Evolutionary conservation across 805 yeast species (phyloP).

Genomic region (Kuraishia cidri): DNA sequence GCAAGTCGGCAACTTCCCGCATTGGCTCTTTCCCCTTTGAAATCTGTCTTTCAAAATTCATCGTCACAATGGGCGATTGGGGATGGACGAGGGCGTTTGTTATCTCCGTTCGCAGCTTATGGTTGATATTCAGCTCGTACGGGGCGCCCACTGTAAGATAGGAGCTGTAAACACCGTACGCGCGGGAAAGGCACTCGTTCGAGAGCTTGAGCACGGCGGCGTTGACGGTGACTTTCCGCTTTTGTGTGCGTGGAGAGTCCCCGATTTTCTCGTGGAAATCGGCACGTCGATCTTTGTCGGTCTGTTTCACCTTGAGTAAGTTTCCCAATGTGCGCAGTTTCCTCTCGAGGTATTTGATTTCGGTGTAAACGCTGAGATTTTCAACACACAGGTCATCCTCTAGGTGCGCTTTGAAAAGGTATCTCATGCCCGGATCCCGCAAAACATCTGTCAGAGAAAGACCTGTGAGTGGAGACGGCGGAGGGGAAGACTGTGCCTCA

Average conservation of each 20-base stretch:
- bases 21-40: background rate
- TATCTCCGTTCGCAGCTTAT: slow-evolving; percentile 33
- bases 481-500: background rate
- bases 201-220: slow-evolving; percentile 32
- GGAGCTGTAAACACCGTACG: slow-evolving; percentile 56
- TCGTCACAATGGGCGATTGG: background rate
- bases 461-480: background rate
- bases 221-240: slow-evolving; percentile 20
- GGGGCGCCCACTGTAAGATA: slow-evolving; percentile 63
- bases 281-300: slow-evolving; percentile 11
- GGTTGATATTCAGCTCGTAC: slow-evolving; percentile 61
- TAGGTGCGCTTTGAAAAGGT: slow-evolving; percentile 58
- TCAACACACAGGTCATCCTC: slow-evolving; percentile 62
- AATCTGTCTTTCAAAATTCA: background rate
- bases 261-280: background rate
- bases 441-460: slow-evolving; percentile 32
- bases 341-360: slow-evolving; percentile 42
- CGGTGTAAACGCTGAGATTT: slow-evolving; percentile 64
- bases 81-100: slow-evolving; percentile 1
- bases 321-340: slow-evolving; percentile 33
- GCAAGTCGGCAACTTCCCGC: background rate
- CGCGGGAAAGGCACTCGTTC: slow-evolving; percentile 48
- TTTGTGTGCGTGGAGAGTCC: slow-evolving; percentile 9
- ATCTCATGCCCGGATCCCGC: slow-evolving; percentile 68
- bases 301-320: slow-evolving; percentile 20